Base-by-base conservation (phyloP, 805 yeast genomes). In the Hermanozyma aechmeae region DNA sequence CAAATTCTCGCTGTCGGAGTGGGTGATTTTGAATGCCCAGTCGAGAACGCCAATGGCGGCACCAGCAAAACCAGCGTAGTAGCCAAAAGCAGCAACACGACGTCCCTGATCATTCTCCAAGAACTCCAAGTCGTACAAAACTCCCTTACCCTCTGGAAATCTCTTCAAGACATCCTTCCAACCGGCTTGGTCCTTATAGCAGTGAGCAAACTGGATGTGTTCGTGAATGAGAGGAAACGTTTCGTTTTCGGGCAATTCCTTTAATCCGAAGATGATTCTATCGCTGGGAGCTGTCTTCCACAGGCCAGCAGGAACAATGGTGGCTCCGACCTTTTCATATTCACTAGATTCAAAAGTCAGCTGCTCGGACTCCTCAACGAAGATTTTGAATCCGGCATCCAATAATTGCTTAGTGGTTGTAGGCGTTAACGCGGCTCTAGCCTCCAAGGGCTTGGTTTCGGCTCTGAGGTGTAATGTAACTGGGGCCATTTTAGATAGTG, bases 41-140 rank as follows among this genome's bases (percentile, higher is more conserved):
- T 86, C 95, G 55, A 74, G 74, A 29, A 89, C 68, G 48, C 98
- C 98, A 32, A 92, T 61, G 19, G 98, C 99, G 20, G 99, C 98
- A 49, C 99, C 99, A 5, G 97, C 98, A 55, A 92, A 92, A n/a
- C 99, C 99, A 25, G 99, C 98, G 56, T 89, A 89, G 68, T 74
- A 92, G n/a, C 99, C 99, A 53, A 92, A 92, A 6, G 98, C 98
- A 25, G 99, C 99, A 16, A 92, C 99, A 62, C 99, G 82, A 68
- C 98, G 82, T 20, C 97, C 97, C 50, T 74, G 77, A 45, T 81
- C 96, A 54, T 92, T 85, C 56, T 83, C 93, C 54, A 92, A 67
- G 52, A 92, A 92, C 63, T 92, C 99, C 42, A 92, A 67, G 55
- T 92, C 99, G 54, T 92, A 92, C 42, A 92, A 71, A 10, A 73